Conservation (phyloP, 2,329 filamentous ascomycete genomes). For the Septoria petroselini region DNA sequence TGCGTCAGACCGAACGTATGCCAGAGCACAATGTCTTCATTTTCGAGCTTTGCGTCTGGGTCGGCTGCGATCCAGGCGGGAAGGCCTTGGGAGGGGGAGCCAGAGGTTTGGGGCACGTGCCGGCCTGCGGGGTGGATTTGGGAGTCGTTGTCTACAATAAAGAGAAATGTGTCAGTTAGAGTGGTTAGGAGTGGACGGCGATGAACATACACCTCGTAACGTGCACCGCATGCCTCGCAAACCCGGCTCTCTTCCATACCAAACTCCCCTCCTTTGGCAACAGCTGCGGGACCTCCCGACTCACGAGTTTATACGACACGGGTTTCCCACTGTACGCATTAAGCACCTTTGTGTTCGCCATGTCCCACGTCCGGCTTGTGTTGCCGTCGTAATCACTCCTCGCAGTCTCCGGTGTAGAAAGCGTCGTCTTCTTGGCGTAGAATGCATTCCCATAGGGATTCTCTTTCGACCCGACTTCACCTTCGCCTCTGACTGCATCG, state of each 20-base stretch:
- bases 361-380: slow-evolving; percentile 84
- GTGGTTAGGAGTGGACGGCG: neutral
- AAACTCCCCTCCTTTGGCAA: slow-evolving; percentile 77
- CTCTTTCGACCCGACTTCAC: slow-evolving; percentile 72
- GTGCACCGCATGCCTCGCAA: slow-evolving; percentile 80
- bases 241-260: slow-evolving; percentile 86
- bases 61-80: slow-evolving; percentile 72
- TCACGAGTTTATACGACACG: slow-evolving; percentile 83
- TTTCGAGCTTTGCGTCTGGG: slow-evolving; percentile 65
- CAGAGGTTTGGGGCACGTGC: slow-evolving; percentile 83
- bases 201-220: slow-evolving; percentile 74
- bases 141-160: slow-evolving; percentile 74
- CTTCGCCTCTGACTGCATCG: slow-evolving; percentile 68
- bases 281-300: slow-evolving; percentile 73
- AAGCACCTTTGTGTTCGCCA: slow-evolving; percentile 77
- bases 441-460: slow-evolving; percentile 92
- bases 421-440: slow-evolving; percentile 77
- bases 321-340: slow-evolving; percentile 85
- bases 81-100: slow-evolving; percentile 69
- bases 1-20: slow-evolving; percentile 91
- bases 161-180: too few species aligned
- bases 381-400: slow-evolving; percentile 77
- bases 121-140: slow-evolving; percentile 82
- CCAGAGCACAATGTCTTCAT: slow-evolving; percentile 87
- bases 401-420: slow-evolving; percentile 65